Base-by-base conservation (phyloP, 129 eudicot genomes). In the Artemisia argyi region DNA sequence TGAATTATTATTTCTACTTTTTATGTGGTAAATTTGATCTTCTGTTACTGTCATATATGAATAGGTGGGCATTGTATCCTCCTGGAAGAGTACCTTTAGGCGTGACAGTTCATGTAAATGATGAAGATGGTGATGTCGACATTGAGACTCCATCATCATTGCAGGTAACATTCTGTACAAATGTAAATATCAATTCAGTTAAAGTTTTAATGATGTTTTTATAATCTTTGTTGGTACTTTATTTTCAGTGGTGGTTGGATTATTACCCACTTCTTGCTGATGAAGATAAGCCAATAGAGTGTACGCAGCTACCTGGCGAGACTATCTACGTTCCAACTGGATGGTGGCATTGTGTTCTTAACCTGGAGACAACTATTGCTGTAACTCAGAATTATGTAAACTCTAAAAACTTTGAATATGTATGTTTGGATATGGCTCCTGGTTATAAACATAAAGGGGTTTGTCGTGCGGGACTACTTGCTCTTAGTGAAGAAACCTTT, bases 331-430 rank as follows among this genome's bases (percentile, higher is more conserved):
- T 93, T 60, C 98, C 98, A 71, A 93, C 90, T 75, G 98, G 98
- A 57, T 93, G 98, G 98, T 93, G 98, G 98, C 98, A 93, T 74
- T 93, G 98, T 83, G 98, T 93, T 74, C 82, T 93, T 32, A 93
- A 89, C 80, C 73, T 93, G 70, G 98, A 93, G 67, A 87, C 97
- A 10, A 85, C 92, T 28, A 65, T 93, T 60, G 98, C 98, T 24
- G 97, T 93, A 55, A 93, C 98, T 7, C 98, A 93, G 53, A 93
- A 93, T 76, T 93, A 89, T 84, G 98, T 85, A 8, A 93, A 89
- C 77, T 85, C 96, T 24, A 87, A 82, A 62, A 89, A 89, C 74
- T 87, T 93, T 49, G 97, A 93, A 74, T 89, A 69, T 86, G 96
- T 89, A 17, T 93, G 98, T 81, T 79, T 93, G 78, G 98, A 93